Percentiles rank a stretch among this genome's conserved stretches.
Evolutionary conservation across 1,284 basidiomycete species (phyloP).

Genomic region (Apiotrichum sp.): DNA sequence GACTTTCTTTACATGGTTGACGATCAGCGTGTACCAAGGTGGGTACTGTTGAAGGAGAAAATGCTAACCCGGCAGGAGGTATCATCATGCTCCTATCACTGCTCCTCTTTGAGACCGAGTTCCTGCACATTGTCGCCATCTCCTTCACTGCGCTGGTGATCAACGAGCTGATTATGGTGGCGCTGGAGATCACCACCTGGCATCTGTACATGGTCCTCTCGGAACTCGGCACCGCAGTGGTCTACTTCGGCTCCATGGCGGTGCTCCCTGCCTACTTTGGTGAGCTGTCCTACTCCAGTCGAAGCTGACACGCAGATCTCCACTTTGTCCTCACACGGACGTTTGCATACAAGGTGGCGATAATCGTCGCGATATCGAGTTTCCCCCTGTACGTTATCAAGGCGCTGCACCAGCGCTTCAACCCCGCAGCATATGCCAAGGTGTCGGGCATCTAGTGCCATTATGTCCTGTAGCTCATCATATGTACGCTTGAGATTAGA

Average conservation of each 20-base stretch:
- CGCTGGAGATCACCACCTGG: slow-evolving; percentile 95
- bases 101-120: slow-evolving; percentile 93
- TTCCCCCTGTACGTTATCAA: slow-evolving; percentile 90
- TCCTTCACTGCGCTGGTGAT: slow-evolving; percentile 94
- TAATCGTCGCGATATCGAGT: slow-evolving; percentile 89
- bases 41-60: slow-evolving; percentile 12
- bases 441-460: slow-evolving; percentile 46
- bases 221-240: slow-evolving; percentile 77
- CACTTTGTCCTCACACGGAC: slow-evolving; percentile 80
- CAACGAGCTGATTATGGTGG: slow-evolving; percentile 99
- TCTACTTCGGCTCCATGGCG: slow-evolving; percentile 87
- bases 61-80: slow-evolving; percentile 57
- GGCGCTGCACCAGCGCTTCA: slow-evolving; percentile 72
- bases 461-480: no score
- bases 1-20: slow-evolving; percentile 97
- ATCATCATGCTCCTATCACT: slow-evolving; percentile 98
- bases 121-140: slow-evolving; percentile 95
- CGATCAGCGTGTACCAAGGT: slow-evolving; percentile 98
- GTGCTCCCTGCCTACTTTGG: slow-evolving; percentile 97
- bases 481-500: no score
- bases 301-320: slow-evolving; percentile 58
- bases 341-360: slow-evolving; percentile 92
- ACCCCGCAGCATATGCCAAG: slow-evolving; percentile 93
- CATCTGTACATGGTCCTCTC: slow-evolving; percentile 94
- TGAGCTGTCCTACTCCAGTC: slow-evolving; percentile 45